A percentile compares a stretch with the other conserved stretches of the same genome.
phyloP scores from a whole-genome alignment of 192 early-diverging fungal species.

The Coemansia sp. region DNA sequence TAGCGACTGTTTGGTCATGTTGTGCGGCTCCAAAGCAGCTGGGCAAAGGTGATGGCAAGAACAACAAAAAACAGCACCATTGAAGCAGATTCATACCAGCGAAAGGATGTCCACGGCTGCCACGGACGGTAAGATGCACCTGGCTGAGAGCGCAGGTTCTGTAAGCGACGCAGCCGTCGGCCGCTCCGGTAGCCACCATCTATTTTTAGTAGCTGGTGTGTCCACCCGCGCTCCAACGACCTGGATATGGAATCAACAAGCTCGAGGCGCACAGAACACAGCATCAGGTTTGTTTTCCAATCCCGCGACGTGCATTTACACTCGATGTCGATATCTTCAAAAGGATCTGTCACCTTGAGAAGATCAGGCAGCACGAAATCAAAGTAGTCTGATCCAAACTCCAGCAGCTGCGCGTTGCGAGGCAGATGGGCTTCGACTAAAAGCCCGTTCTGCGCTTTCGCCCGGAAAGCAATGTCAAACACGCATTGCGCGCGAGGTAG shows the following conservation, averaged over 20 bases:
- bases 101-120: constrained; percentile 32
- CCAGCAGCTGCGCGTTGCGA: constrained; percentile 20
- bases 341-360: constrained; percentile 25
- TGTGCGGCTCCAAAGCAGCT: constrained; percentile 15
- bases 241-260: constrained; percentile 9
- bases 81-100: constrained; percentile 21
- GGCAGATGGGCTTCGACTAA: constrained; percentile 27
- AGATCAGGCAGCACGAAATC: constrained; percentile 40
- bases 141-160: constrained; percentile 4
- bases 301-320: constrained; percentile 32
- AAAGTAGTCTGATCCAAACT: constrained; percentile 53
- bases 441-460: constrained; percentile 9
- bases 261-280: constrained; percentile 45
- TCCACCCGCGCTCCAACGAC: constrained; percentile 6
- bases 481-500: constrained; percentile 37
- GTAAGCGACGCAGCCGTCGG: constrained; percentile 1
- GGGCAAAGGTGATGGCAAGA: constrained; percentile 16
- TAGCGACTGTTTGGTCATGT: constrained; percentile 2
- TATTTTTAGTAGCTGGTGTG: neutral
- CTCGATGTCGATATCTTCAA: constrained; percentile 36
- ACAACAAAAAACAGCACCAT: constrained; percentile 16
- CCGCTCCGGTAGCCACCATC: neutral
- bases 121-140: constrained; percentile 37
- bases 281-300: constrained; percentile 35
- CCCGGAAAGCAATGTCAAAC: constrained; percentile 32